A percentile compares a stretch with the other conserved stretches of the same genome.
These are phyloP conservation scores for Nitzschia sp. DNA, from an alignment of 108 stramenopile genomes.

Conservation along the genomic window DNA sequence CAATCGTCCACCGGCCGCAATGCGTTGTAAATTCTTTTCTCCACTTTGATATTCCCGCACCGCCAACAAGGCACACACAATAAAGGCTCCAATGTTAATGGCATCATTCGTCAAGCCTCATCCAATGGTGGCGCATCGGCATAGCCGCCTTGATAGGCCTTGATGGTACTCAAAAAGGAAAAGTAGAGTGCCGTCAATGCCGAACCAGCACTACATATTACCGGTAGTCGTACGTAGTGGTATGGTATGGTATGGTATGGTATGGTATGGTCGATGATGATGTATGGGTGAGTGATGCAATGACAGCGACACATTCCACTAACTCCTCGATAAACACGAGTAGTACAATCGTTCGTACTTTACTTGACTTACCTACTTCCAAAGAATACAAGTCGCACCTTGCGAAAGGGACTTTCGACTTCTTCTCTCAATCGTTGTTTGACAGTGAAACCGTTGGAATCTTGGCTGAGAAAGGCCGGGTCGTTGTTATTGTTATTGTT, in stretches of 20 bases:
- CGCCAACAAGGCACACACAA: constrained; percentile 59
- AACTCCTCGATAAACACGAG: too few relatives aligned
- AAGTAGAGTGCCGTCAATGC: constrained; percentile 79
- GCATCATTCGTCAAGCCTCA: constrained; percentile 60
- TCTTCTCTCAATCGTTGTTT: constrained; percentile 88
- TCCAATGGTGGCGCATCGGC: constrained; percentile 59
- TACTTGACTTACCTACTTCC: too few relatives aligned
- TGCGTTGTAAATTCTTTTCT: constrained; percentile 69
- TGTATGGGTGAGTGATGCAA: too few relatives aligned
- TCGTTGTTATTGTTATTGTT: not conserved
- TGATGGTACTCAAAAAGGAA: constrained; percentile 55
- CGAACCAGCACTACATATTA: constrained; percentile 51
- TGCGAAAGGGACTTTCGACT: constrained; percentile 85
- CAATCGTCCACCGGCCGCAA: constrained; percentile 69
- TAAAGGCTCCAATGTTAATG: constrained; percentile 65
- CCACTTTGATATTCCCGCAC: constrained; percentile 65
- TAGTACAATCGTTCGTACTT: too few relatives aligned
- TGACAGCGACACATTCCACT: too few relatives aligned
- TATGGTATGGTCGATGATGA: too few relatives aligned
- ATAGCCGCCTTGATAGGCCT: constrained; percentile 59
- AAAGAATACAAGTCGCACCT: constrained; percentile 79
- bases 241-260: too few relatives aligned
- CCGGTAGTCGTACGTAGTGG: too few relatives aligned
- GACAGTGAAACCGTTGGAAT: constrained; percentile 76
- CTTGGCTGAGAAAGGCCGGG: constrained; percentile 15